Percentiles rank a stretch among this genome's conserved stretches.
Evolutionary conservation across 2,329 filamentous ascomycete species (phyloP).

Genomic region (Clarireedia paspali): DNA sequence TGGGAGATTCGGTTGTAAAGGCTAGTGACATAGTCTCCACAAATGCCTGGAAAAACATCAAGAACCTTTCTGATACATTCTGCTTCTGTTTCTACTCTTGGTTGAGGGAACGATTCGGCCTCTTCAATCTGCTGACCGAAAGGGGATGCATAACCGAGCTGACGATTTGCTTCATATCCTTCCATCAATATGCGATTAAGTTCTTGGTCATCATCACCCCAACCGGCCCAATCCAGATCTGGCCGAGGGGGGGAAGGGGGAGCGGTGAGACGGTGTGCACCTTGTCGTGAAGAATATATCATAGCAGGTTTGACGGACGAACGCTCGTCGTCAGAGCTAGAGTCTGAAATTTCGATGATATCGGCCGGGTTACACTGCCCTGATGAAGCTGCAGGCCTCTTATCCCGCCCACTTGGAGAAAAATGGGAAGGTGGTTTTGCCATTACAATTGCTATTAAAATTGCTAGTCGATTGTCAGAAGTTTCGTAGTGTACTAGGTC

Average conservation of each 20-base stretch:
- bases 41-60: conserved; percentile 40
- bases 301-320: not conserved
- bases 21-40: conserved; percentile 32
- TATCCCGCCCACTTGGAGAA: too few relatives aligned
- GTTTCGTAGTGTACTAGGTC: too few relatives aligned
- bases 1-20: conserved; percentile 28
- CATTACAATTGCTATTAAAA: too few relatives aligned
- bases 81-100: conserved; percentile 7
- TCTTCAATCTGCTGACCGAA: not conserved
- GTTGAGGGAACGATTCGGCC: not conserved
- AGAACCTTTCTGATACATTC: conserved; percentile 31
- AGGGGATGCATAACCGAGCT: not conserved
- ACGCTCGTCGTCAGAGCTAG: not conserved
- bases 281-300: not conserved
- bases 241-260: too few relatives aligned
- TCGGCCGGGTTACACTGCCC: not conserved
- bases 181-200: conserved; percentile 1
- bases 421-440: too few relatives aligned
- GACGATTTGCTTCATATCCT: not conserved
- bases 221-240: not conserved
- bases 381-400: too few relatives aligned
- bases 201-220: not conserved
- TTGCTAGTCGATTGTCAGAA: too few relatives aligned
- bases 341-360: not conserved
- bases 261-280: too few relatives aligned